Evolutionary conservation across 257 asterid species (phyloP), one percentile per base, ranked within the genome.

Genomic region (Cinchona pubescens): DNA sequence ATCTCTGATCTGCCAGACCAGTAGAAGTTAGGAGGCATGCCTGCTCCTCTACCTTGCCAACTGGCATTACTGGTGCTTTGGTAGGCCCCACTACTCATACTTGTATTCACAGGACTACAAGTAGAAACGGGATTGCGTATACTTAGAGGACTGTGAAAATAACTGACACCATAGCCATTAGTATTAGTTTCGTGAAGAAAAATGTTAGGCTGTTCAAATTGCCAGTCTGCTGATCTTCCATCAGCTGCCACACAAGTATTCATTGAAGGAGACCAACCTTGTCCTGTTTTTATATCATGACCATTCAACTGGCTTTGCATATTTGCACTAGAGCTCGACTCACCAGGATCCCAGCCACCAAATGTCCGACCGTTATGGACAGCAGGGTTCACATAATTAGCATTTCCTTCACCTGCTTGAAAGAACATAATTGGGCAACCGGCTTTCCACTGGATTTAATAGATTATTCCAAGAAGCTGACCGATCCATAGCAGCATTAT

Each of bases 341-440:
- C 97, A 53, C 97, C 97, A 30, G 66, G 84, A 82, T 84, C 89
- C 96, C 96, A 85, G 60, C 88, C 87, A 80, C 82, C 75, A 29
- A 81, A 79, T 67, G 81, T 81, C 72, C 51, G 89, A 49, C 86
- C 80, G 66, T 55, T 55, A 46, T 62, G 79, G 40, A 78, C 82
- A 63, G 74, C 79, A 42, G 78, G 71, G 75, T 80, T 81, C 42
- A 73, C 73, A 83, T 69, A 55, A 61, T 63, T 80, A 72, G n/a
- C 59, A 77, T 73, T 82, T 42, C 78, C 82, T 77, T 81, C 88
- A 34, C 78, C 63, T 62, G 87, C 59, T 46, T n/a, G 86, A 85
- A 67, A 78, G 82, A 84, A 83, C 79, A 78, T 86, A 86, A 75
- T 75, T 82, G 23, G 90, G 81, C 60, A 86, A 73, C 64, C 83